Evolutionary conservation across 1,139 yeast genomes (phyloP).

Genomic region (Hemisphaericaspora lyxosophila): DNA sequence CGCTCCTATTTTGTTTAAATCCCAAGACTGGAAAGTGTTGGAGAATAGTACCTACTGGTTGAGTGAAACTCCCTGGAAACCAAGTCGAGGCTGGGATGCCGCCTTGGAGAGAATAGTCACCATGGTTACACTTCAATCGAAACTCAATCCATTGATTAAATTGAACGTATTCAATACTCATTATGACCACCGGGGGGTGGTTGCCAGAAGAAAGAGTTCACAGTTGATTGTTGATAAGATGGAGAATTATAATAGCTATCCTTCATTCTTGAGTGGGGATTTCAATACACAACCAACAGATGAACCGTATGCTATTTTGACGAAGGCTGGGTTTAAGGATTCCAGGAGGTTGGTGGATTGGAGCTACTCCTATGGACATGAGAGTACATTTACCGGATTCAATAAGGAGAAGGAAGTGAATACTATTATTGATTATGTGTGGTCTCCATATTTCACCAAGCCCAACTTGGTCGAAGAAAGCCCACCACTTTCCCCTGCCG

Average conservation of each 20-base stretch:
- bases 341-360: slow-evolving; percentile 20
- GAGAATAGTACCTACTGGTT: slow-evolving; percentile 45
- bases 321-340: slow-evolving; percentile 37
- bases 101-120: slow-evolving; percentile 45
- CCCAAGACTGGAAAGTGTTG: slow-evolving; percentile 30
- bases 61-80: slow-evolving; percentile 38
- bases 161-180: slow-evolving; percentile 57
- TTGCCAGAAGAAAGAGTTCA: slow-evolving; percentile 49
- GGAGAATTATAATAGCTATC: slow-evolving; percentile 37
- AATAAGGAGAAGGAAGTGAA: slow-evolving; percentile 25
- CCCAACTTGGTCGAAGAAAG: slow-evolving; percentile 10
- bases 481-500: too few relatives aligned
- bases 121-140: slow-evolving; percentile 32
- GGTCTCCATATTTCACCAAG: slow-evolving; percentile 31
- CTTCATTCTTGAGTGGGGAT: slow-evolving; percentile 50
- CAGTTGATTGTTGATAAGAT: slow-evolving; percentile 44
- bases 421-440: slow-evolving; percentile 48
- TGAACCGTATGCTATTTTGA: slow-evolving; percentile 45
- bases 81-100: slow-evolving; percentile 46
- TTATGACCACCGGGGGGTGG: slow-evolving; percentile 53
- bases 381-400: slow-evolving; percentile 49
- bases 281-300: slow-evolving; percentile 56
- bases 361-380: slow-evolving; percentile 39
- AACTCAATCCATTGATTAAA: slow-evolving; percentile 21
- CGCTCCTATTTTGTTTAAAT: slow-evolving; percentile 40